Conservation (phyloP, 2,329 filamentous ascomycete species). For the Aquanectria penicillioides region DNA sequence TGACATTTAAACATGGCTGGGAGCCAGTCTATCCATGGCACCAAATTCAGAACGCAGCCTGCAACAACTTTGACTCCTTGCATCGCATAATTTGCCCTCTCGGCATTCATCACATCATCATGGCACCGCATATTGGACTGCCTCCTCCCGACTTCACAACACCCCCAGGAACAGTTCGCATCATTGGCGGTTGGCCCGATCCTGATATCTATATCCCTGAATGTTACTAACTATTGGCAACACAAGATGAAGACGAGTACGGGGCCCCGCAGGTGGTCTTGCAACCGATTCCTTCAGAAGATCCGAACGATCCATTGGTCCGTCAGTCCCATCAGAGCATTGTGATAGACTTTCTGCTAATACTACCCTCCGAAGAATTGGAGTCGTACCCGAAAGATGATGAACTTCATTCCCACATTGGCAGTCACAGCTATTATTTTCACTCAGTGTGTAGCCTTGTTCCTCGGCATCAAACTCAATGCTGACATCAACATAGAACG, state of each 20-base stretch:
- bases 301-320: constrained; percentile 41
- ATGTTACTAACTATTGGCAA: not conserved
- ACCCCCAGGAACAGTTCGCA: constrained; percentile 1
- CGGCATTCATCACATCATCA: not conserved
- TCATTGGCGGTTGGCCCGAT: not conserved
- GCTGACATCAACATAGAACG: not conserved
- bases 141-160: not conserved
- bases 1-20: not conserved
- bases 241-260: not conserved
- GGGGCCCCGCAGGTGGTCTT: not conserved
- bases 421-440: constrained; percentile 37
- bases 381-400: constrained; percentile 33
- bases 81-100: not conserved
- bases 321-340: not conserved
- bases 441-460: constrained; percentile 31
- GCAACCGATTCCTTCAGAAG: constrained; percentile 9
- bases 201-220: no score
- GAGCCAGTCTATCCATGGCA: not conserved
- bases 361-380: constrained; percentile 37
- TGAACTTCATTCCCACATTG: constrained; percentile 36
- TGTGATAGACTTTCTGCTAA: not conserved
- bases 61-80: not conserved
- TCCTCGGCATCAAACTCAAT: not conserved
- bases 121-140: not conserved
- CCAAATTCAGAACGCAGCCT: not conserved